These are phyloP conservation scores for Colletotrichum tropicale DNA, from an alignment of 2,329 filamentous ascomycete species.

Conservation along the genomic window DNA sequence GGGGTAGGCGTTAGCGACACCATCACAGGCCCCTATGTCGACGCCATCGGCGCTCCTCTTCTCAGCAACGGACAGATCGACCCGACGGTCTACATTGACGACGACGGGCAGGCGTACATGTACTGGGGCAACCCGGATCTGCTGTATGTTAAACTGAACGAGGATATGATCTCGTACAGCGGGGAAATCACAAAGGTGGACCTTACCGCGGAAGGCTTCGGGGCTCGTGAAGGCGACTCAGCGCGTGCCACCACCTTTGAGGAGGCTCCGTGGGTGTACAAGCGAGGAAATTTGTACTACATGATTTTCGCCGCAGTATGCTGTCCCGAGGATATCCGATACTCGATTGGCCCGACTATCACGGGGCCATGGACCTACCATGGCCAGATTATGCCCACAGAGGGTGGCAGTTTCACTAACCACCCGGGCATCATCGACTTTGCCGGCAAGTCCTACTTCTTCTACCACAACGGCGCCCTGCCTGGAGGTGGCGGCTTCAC, in stretches of 20 bases:
- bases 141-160: slow-evolving; percentile 42
- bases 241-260: background rate
- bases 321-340: background rate
- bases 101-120: slow-evolving; percentile 46
- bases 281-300: background rate
- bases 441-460: background rate
- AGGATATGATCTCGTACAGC: slow-evolving; percentile 42
- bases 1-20: background rate
- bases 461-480: background rate
- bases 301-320: background rate
- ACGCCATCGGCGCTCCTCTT: background rate
- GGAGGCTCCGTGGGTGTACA: background rate
- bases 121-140: slow-evolving; percentile 25
- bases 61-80: slow-evolving; percentile 30
- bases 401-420: background rate
- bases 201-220: background rate
- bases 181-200: slow-evolving; percentile 10
- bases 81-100: slow-evolving; percentile 44
- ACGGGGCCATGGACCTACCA: background rate
- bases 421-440: background rate
- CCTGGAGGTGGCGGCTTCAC: background rate
- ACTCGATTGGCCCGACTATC: background rate
- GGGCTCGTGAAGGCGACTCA: background rate
- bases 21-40: background rate
- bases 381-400: background rate